phyloP scores from a whole-genome alignment of 805 yeast species.

The Nakazawaea populi region DNA sequence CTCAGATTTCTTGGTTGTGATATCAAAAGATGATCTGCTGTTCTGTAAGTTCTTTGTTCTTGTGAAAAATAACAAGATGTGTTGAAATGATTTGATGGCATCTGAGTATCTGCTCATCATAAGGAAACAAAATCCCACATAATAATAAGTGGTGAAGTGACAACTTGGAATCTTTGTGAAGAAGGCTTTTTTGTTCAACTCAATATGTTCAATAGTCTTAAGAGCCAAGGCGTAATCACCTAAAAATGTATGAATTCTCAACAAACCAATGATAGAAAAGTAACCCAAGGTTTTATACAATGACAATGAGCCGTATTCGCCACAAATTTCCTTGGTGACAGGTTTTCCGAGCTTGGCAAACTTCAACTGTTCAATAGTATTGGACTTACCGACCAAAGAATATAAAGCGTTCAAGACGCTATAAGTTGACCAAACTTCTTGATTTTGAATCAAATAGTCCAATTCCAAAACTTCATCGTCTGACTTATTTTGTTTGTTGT shows the following conservation, averaged over 20 bases:
- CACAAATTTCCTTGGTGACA: slow-evolving; percentile 26
- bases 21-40: slow-evolving; percentile 36
- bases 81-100: slow-evolving; percentile 42
- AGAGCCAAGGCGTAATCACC: slow-evolving; percentile 46
- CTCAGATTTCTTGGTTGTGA: slow-evolving; percentile 40
- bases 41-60: slow-evolving; percentile 37
- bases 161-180: slow-evolving; percentile 42
- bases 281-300: slow-evolving; percentile 42
- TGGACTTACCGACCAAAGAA: slow-evolving; percentile 30
- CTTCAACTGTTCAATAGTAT: slow-evolving; percentile 32
- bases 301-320: slow-evolving; percentile 36
- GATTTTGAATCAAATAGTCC: slow-evolving; percentile 29
- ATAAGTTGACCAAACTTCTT: slow-evolving; percentile 40
- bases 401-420: slow-evolving; percentile 42
- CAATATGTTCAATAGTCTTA: slow-evolving; percentile 41
- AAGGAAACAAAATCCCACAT: slow-evolving; percentile 44
- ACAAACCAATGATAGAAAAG: slow-evolving; percentile 40
- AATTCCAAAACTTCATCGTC: slow-evolving; percentile 26
- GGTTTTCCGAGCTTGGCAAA: slow-evolving; percentile 23
- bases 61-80: slow-evolving; percentile 38
- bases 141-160: slow-evolving; percentile 45
- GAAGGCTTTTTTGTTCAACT: slow-evolving; percentile 39
- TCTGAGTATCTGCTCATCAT: slow-evolving; percentile 46
- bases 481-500: slow-evolving; percentile 22
- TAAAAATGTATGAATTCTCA: slow-evolving; percentile 41